phyloP scores from a whole-genome alignment of 75 land plant species.

The Azolla pinnata region DNA sequence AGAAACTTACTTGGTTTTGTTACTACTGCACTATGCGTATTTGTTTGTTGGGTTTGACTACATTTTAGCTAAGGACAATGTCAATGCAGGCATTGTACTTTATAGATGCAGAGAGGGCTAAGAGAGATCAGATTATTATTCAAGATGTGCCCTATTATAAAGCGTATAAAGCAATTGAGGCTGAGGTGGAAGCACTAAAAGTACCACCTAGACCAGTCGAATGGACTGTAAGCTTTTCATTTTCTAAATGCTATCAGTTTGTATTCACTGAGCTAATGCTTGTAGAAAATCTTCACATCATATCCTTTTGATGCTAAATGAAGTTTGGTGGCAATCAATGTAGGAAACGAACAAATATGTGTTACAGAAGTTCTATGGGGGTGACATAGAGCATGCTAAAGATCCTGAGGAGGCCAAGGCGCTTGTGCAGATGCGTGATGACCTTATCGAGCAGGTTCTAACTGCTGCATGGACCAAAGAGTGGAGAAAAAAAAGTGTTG shows the following conservation, averaged over 20 bases:
- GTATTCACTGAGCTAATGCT: background rate
- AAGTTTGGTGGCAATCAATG: background rate
- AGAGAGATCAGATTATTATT: constrained; percentile 65
- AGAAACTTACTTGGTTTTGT: background rate
- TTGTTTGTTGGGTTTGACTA: background rate
- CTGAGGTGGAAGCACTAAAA: constrained; percentile 66
- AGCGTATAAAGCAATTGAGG: constrained; percentile 56
- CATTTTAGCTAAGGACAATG: background rate
- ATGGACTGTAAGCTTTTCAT: constrained; percentile 63
- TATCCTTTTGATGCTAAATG: background rate
- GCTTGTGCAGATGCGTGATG: constrained; percentile 56
- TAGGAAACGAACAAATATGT: background rate
- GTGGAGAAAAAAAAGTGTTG: constrained; percentile 83
- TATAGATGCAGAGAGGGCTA: constrained; percentile 65
- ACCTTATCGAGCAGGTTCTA: constrained; percentile 46
- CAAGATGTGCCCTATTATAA: constrained; percentile 75
- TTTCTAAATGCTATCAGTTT: background rate
- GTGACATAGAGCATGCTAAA: constrained; percentile 62
- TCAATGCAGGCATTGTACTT: constrained; percentile 47
- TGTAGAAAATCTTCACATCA: constrained; percentile 1
- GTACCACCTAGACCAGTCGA: constrained; percentile 74
- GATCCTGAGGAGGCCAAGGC: constrained; percentile 47
- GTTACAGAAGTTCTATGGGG: constrained; percentile 51
- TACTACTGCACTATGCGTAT: background rate
- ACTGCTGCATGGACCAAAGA: constrained; percentile 67